These are phyloP conservation scores for Capsella bursapastoris DNA, from an alignment of 345 rosid species.

Conservation along the genomic window DNA sequence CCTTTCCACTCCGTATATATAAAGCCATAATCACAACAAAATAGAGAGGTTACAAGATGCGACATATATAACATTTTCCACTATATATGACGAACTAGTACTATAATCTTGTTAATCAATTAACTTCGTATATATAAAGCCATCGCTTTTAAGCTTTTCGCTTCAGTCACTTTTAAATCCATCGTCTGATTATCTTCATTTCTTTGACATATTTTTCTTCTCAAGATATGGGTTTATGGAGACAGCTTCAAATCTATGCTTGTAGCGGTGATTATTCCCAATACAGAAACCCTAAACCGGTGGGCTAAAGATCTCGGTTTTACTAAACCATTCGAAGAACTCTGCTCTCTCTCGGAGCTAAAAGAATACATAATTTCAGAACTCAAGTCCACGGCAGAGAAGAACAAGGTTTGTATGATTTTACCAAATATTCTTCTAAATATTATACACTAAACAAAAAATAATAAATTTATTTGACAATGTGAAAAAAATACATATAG, in stretches of 20 bases:
- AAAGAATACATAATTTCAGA: slow-evolving; percentile 58
- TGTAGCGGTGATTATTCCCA: slow-evolving; percentile 74
- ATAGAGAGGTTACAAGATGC: too few species aligned
- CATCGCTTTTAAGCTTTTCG: background rate
- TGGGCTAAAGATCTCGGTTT: slow-evolving; percentile 67
- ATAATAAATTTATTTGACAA: background rate
- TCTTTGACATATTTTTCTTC: background rate
- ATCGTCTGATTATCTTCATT: background rate
- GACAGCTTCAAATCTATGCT: slow-evolving; percentile 84
- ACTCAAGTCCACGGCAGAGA: slow-evolving; percentile 62
- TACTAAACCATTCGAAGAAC: slow-evolving; percentile 52
- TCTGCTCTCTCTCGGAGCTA: slow-evolving; percentile 68
- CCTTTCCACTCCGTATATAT: too few species aligned
- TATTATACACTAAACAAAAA: background rate
- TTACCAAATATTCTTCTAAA: slow-evolving; percentile 4
- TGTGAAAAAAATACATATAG: slow-evolving; percentile 42
- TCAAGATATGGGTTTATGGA: slow-evolving; percentile 87
- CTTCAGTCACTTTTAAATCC: background rate
- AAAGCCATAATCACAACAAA: too few species aligned
- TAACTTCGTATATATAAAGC: background rate
- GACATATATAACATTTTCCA: too few species aligned
- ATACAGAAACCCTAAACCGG: slow-evolving; percentile 57
- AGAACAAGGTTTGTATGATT: slow-evolving; percentile 60
- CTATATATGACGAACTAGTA: too few species aligned
- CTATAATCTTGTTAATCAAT: too few species aligned